Conservation (phyloP, 176 grass and related monocot genomes). For the Eragrostis nindensis region DNA sequence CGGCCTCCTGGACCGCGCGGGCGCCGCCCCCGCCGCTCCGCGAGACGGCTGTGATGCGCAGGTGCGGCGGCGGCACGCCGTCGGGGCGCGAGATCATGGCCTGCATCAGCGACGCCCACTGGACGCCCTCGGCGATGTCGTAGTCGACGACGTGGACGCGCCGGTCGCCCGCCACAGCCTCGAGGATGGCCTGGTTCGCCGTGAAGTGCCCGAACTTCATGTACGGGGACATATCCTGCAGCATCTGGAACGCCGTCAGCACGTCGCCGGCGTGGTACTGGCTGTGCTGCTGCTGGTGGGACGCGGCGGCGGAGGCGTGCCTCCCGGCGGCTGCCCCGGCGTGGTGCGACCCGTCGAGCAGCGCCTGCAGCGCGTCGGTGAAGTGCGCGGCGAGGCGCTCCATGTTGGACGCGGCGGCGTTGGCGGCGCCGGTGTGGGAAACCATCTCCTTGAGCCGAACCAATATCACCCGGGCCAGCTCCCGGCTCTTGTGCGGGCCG, state of each 20-base stretch:
- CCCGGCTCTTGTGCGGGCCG: constrained; percentile 62
- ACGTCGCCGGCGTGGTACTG: constrained; percentile 41
- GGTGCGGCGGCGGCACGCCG: constrained; percentile 56
- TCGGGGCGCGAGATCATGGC: constrained; percentile 56
- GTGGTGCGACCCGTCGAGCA: constrained; percentile 56
- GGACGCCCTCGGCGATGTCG: constrained; percentile 81
- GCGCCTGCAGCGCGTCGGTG: constrained; percentile 64
- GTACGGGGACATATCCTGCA: constrained; percentile 87
- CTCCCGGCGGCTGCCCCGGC: neutral
- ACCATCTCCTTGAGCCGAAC: constrained; percentile 92
- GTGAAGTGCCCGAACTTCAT: constrained; percentile 85
- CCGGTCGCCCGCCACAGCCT: constrained; percentile 54
- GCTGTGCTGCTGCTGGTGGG: neutral
- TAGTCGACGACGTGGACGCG: constrained; percentile 79
- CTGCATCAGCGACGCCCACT: constrained; percentile 85
- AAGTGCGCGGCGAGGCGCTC: constrained; percentile 78
- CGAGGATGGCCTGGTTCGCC: constrained; percentile 81
- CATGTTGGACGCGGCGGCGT: constrained; percentile 57
- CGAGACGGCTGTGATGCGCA: constrained; percentile 71
- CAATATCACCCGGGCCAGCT: constrained; percentile 89
- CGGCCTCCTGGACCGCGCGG: constrained; percentile 58
- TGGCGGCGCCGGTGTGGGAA: constrained; percentile 36
- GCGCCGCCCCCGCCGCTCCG: constrained; percentile 46
- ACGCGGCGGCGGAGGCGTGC: constrained; percentile 12
- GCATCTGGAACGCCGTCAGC: constrained; percentile 76